Conservation (phyloP, 2,329 filamentous ascomycete species). For the Pseudogymnoascus sp. region DNA sequence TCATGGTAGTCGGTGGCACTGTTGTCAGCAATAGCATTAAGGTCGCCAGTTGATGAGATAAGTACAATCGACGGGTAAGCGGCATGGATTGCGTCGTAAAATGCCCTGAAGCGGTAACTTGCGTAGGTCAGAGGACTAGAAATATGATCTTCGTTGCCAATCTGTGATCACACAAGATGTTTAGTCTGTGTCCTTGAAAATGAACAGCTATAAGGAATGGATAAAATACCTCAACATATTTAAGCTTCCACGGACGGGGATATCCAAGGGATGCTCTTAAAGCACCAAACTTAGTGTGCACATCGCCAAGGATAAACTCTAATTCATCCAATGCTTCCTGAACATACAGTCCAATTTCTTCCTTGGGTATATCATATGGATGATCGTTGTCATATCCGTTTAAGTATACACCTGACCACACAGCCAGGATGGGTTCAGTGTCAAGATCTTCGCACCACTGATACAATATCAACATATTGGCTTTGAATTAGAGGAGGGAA, state of each 20-base stretch:
- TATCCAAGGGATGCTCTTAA: conserved; percentile 42
- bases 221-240: conserved; percentile 42
- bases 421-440: conserved; percentile 38
- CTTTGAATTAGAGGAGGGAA: not conserved
- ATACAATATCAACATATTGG: not conserved
- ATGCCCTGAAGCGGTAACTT: conserved; percentile 37
- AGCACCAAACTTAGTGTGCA: conserved; percentile 38
- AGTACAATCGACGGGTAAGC: conserved; percentile 36
- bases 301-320: conserved; percentile 42
- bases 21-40: conserved; percentile 12
- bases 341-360: conserved; percentile 38
- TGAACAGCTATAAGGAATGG: not conserved
- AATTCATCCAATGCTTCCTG: conserved; percentile 43
- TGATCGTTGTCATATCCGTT: conserved; percentile 17
- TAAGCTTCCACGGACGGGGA: conserved; percentile 41
- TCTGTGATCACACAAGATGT: not conserved
- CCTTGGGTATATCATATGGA: conserved; percentile 32
- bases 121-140: conserved; percentile 29
- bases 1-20: conserved; percentile 20
- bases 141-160: conserved; percentile 35
- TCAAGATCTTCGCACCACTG: conserved; percentile 40
- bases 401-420: conserved; percentile 41
- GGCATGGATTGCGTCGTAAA: conserved; percentile 39
- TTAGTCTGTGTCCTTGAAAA: not conserved
- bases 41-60: conserved; percentile 26